Evolutionary conservation across 805 yeast genomes (phyloP), one percentile per base, ranked within the genome.

Genomic region (Lipomyces chichibuensis): DNA sequence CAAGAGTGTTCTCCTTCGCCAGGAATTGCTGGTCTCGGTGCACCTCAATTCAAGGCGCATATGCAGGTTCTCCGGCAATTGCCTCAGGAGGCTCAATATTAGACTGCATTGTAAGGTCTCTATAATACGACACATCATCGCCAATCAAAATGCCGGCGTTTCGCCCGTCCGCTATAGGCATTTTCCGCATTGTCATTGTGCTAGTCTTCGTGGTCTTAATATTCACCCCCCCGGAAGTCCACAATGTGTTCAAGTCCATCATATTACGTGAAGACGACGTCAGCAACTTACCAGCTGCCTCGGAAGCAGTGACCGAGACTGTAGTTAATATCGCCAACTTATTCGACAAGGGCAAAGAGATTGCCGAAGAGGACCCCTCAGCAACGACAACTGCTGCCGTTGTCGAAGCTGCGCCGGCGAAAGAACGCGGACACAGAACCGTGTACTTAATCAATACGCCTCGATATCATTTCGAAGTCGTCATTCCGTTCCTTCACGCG

Each of bases 401-500:
- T 13, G 39, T 27, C 25, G 39, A 7, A 32, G 8, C 39, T n/a
- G 53, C 60, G 52, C 20, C 25, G 35, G 14, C 51, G 53, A 39
- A 14, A 9, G 27, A 14, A 7, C 65, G 56, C 23, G 51, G 32
- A 3, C 63, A 17, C 17, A 57, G 57, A 17, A 60, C 13, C 23
- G 60, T 68, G 27, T 66, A 29, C 33, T 59, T 68, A 37, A 35
- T 68, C 62, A 68, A 68, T 58, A 17, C 70, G 17, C 67, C 65
- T 1, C 62, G 67, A n/a, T 68, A 68, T 23, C 71, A 68, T 35
- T 68, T 43, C 51, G 71, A 68, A 33, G 64, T 68, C 25, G 70
- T 68, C 35, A 23, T 66, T 7, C 71, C 71, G 14, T 57, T 68
- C 37, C 63, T 68, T n/a, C 23, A 57, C 53, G 57, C 54, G 20